These are phyloP conservation scores for Colletotrichum zoysiae DNA, from an alignment of 2,329 filamentous ascomycete genomes.

Conservation along the genomic window DNA sequence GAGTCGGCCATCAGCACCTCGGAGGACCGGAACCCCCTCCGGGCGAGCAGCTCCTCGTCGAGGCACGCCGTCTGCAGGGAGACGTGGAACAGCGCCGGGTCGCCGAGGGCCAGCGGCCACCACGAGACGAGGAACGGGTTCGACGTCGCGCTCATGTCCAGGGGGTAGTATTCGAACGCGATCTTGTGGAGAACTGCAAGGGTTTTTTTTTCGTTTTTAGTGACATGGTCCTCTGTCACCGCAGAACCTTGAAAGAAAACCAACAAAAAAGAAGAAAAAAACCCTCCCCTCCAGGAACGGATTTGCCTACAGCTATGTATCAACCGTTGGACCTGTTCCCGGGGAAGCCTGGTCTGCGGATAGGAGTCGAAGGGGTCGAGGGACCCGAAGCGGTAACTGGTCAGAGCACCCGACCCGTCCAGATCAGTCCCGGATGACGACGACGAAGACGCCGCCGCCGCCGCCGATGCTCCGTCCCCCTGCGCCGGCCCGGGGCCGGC, in stretches of 20 bases:
- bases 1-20: conserved; percentile 70
- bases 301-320: conserved; percentile 65
- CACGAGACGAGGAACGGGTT: conserved; percentile 71
- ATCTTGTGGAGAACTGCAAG: conserved; percentile 66
- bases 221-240: conserved; percentile 25
- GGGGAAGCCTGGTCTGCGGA: conserved; percentile 64
- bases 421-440: conserved; percentile 1
- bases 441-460: neutral
- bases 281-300: neutral
- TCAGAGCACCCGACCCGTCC: conserved; percentile 41
- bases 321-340: conserved; percentile 64
- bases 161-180: conserved; percentile 70
- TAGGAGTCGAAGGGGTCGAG: conserved; percentile 70
- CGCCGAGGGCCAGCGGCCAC: conserved; percentile 69
- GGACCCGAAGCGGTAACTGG: conserved; percentile 50
- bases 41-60: conserved; percentile 65
- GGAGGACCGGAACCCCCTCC: conserved; percentile 65
- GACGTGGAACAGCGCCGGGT: conserved; percentile 70
- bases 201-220: conserved; percentile 41
- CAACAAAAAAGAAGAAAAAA: too few species aligned
- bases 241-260: neutral
- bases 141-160: conserved; percentile 63
- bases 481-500: conserved; percentile 15
- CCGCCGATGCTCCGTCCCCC: neutral
- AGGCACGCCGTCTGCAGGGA: conserved; percentile 70